Evolutionary conservation across 2,329 filamentous ascomycete genomes (phyloP).

Genomic region (Colletotrichum somersetense): DNA sequence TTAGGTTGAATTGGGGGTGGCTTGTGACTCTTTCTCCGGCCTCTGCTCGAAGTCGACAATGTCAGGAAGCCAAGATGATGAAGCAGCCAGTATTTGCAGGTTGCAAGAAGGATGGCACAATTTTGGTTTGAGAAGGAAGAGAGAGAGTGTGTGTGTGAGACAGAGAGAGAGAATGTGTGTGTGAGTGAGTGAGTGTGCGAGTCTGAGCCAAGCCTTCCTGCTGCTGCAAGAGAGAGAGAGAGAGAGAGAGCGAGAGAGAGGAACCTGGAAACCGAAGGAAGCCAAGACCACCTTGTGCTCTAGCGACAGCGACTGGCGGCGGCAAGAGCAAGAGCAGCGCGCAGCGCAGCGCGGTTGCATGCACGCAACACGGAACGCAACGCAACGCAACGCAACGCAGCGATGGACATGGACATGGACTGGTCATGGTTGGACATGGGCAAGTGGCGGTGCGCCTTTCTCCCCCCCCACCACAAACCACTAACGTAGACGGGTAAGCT

Average conservation of each 20-base stretch:
- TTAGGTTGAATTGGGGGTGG: background rate
- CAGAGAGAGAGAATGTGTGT: background rate
- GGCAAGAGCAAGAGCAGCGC: slow-evolving; percentile 1
- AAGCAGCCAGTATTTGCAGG: slow-evolving; percentile 13
- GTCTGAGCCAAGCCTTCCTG: background rate
- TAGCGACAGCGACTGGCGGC: background rate
- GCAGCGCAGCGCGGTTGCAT: slow-evolving; percentile 4
- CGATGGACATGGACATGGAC: slow-evolving; percentile 3
- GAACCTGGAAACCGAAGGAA: slow-evolving; percentile 18
- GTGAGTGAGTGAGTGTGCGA: slow-evolving; percentile 6
- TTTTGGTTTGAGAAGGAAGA: slow-evolving; percentile 17
- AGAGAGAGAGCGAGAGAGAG: slow-evolving; percentile 5
- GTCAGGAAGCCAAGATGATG: slow-evolving; percentile 11
- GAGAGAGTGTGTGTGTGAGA: background rate
- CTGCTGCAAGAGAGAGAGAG: slow-evolving; percentile 8
- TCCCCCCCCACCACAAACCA: slow-evolving; percentile 9
- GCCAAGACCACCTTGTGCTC: slow-evolving; percentile 28
- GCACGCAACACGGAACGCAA: slow-evolving; percentile 18
- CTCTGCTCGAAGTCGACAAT: slow-evolving; percentile 6
- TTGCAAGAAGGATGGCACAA: slow-evolving; percentile 27
- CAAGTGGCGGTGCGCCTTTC: slow-evolving; percentile 32
- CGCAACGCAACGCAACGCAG: background rate
- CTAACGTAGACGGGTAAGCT: background rate
- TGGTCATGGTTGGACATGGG: slow-evolving; percentile 1
- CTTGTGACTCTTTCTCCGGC: background rate